Evolutionary conservation across 192 early-diverging fungal genomes (phyloP).

Genomic region (Rhizophagus sp.): DNA sequence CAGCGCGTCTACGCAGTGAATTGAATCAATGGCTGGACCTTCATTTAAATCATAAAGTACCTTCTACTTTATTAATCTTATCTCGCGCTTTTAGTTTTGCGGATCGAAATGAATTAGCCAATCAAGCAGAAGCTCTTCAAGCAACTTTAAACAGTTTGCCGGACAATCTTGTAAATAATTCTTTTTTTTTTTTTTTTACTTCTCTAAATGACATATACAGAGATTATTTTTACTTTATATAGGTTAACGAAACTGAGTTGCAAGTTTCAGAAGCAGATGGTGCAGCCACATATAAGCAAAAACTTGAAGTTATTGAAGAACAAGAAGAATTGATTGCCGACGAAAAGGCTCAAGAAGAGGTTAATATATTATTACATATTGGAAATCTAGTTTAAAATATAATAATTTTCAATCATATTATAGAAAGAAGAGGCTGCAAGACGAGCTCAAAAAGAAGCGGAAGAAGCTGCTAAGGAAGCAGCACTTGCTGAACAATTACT

Average conservation of each 20-base stretch:
- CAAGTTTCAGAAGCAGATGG: slow-evolving; percentile 88
- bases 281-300: slow-evolving; percentile 88
- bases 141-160: slow-evolving; percentile 90
- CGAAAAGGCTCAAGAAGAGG: slow-evolving; percentile 83
- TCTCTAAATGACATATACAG: background rate
- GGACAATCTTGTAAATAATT: slow-evolving; percentile 75
- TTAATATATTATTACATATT: background rate
- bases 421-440: slow-evolving; percentile 62
- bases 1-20: slow-evolving; percentile 85
- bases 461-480: slow-evolving; percentile 44
- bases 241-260: slow-evolving; percentile 78
- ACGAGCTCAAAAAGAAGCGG: slow-evolving; percentile 60
- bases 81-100: slow-evolving; percentile 85
- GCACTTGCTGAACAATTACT: slow-evolving; percentile 13
- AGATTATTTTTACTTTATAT: background rate
- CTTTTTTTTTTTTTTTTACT: slow-evolving; percentile 1
- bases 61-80: slow-evolving; percentile 86
- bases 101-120: slow-evolving; percentile 49
- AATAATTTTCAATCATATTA: background rate
- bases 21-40: slow-evolving; percentile 94
- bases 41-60: slow-evolving; percentile 89
- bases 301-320: slow-evolving; percentile 90
- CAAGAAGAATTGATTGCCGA: slow-evolving; percentile 97
- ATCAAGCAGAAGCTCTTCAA: slow-evolving; percentile 79
- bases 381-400: too few relatives aligned